Percentiles rank a stretch among this genome's conserved stretches.
phyloP scores from a whole-genome alignment of 2,329 filamentous ascomycete genomes.

The Fusarium transvaalense region DNA sequence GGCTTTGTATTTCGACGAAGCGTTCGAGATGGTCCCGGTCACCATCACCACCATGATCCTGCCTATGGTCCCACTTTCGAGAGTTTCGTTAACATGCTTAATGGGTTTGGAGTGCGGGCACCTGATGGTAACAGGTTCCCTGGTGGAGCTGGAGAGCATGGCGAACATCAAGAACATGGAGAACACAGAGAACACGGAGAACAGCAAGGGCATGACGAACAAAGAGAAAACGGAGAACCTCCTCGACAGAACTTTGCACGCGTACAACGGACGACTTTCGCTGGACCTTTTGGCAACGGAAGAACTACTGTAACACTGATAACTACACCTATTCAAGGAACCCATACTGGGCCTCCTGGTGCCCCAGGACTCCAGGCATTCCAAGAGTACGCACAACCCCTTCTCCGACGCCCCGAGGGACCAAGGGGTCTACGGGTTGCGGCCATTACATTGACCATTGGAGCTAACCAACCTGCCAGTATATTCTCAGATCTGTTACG shows the following conservation, averaged over 20 bases:
- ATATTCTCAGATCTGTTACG: conserved; percentile 62
- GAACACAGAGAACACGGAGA: conserved; percentile 6
- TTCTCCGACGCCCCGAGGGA: conserved; percentile 19
- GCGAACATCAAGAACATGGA: background rate
- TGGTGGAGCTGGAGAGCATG: conserved; percentile 20
- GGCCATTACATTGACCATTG: conserved; percentile 34
- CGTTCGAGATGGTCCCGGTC: conserved; percentile 48
- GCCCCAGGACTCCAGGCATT: conserved; percentile 57
- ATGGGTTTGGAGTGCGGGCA: conserved; percentile 51
- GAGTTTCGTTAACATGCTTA: conserved; percentile 61
- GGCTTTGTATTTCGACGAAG: conserved; percentile 58
- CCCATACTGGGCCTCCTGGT: conserved; percentile 23
- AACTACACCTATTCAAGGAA: conserved; percentile 52
- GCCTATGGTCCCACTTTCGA: conserved; percentile 55
- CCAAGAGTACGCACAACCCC: conserved; percentile 59
- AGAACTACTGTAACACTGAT: conserved; percentile 64
- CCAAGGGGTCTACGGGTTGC: conserved; percentile 36
- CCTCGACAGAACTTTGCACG: conserved; percentile 43
- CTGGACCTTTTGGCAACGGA: conserved; percentile 56
- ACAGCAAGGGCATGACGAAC: conserved; percentile 5
- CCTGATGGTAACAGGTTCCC: conserved; percentile 29
- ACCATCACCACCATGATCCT: conserved; percentile 48
- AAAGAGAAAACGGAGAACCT: background rate
- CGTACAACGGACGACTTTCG: conserved; percentile 56
- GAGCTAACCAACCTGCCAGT: conserved; percentile 56